Base-by-base conservation (phyloP, 2,329 filamentous ascomycete species). In the Amphichorda felina region DNA sequence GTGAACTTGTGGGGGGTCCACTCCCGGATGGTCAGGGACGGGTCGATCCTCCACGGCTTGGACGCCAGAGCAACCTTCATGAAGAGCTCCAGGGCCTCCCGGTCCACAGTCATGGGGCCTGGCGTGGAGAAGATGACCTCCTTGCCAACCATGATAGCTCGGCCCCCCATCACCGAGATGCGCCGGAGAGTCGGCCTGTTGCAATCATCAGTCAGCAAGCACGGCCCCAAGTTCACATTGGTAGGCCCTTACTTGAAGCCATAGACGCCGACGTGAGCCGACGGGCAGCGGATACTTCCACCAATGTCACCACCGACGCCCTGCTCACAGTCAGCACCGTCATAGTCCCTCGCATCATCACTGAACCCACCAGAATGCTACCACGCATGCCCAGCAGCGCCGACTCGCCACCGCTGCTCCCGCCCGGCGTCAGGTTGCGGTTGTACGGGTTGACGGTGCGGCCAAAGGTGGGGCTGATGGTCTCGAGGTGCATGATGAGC, bases 391-490 rank as follows among this genome's bases (percentile, higher is more conserved):
- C 60, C 2, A 66, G 32, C 1, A 65, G 43, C 1, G 63, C 60
- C 2, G 51, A 53, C 37, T 64, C 60, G 1, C 80, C 80, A 8
- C 79, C 79, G 1, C 71, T 75, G 10, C 68, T 74, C 2, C 80
- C 80, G 5, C 80, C 80, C 0, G 75, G 66, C 0, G 71, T 75
- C 24, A 77, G 59, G 16, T 64, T 57, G 1, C 72, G 63, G 40
- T 80, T 80, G 38, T 68, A 59, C 0, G 80, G 79, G 46, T 81
- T 82, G 4, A 80, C 55, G 0, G 72, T 73, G 22, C 71, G 65
- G 2, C 76, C 77, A 38, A 70, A 76, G 17, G 80, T 52, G 43
- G 82, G 79, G 45, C 76, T 80, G 29, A 68, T 16, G 60, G 63
- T 4, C 59, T 50, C 28, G 45, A 30, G 25, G n/a, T 33, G 30